These are phyloP conservation scores for Neonectria faginata DNA, from an alignment of 2,329 filamentous ascomycete species.

Conservation along the genomic window DNA sequence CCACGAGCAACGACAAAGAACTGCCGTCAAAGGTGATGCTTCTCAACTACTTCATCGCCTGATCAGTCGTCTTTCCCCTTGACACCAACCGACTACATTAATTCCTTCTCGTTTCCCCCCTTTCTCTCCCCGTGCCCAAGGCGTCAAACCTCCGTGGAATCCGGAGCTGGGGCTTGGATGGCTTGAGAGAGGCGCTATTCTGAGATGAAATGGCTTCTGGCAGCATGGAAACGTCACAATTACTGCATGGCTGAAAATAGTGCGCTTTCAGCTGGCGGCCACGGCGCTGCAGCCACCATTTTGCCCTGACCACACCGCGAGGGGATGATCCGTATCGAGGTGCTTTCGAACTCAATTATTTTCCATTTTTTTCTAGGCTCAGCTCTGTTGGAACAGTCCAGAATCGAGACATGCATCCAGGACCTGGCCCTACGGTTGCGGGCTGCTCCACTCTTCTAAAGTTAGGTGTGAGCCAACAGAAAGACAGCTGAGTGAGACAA, in stretches of 20 bases:
- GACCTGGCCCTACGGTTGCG: not conserved
- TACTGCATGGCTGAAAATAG: not conserved
- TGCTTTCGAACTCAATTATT: not conserved
- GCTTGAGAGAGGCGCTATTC: not conserved
- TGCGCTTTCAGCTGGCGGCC: not conserved
- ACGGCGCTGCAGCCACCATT: not conserved
- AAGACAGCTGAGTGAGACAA: no score
- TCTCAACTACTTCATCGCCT: no score
- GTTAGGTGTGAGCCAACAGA: not conserved
- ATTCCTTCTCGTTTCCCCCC: not conserved
- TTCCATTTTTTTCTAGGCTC: not conserved
- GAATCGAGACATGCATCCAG: not conserved
- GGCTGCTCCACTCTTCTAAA: not conserved
- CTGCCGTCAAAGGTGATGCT: not conserved
- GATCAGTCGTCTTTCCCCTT: no score
- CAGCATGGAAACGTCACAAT: not conserved
- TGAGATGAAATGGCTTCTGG: not conserved
- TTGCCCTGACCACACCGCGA: not conserved
- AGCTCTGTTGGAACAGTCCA: not conserved
- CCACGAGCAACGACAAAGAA: not conserved
- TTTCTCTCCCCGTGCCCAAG: not conserved
- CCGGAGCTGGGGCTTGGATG: not conserved
- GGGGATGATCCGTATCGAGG: not conserved
- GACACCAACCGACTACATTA: not conserved
- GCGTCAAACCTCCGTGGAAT: not conserved